Conservation (phyloP, 2,329 filamentous ascomycete genomes). For the Verticillium isaacii region DNA sequence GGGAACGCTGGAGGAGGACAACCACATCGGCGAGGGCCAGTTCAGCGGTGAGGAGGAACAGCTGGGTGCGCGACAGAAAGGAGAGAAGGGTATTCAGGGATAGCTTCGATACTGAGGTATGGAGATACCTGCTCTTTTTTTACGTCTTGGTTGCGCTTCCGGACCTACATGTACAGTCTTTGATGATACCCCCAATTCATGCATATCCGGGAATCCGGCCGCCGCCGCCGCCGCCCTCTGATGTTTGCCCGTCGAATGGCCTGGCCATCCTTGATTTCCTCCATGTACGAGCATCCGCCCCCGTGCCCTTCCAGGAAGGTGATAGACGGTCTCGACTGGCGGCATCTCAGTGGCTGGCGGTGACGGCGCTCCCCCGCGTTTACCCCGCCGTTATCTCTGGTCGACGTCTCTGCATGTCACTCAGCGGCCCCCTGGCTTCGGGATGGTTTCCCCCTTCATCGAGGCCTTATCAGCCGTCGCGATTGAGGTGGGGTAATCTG, state of each 20-base stretch:
- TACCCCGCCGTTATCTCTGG: slow-evolving; percentile 4
- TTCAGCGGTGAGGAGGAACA: not conserved
- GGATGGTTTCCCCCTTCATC: not conserved
- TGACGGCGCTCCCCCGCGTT: not conserved
- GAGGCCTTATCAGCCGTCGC: slow-evolving; percentile 1
- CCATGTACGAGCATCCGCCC: not conserved
- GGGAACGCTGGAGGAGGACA: not conserved
- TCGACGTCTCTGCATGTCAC: not conserved
- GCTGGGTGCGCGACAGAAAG: not conserved
- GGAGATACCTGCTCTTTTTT: not conserved
- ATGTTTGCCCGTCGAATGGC: not conserved
- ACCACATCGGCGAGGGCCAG: not conserved
- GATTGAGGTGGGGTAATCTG: not conserved
- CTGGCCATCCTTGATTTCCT: not conserved
- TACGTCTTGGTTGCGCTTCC: not conserved
- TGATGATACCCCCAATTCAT: not conserved
- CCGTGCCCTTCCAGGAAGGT: not conserved
- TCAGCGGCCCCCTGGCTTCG: not conserved
- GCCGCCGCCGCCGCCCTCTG: not conserved
- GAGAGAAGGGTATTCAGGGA: not conserved
- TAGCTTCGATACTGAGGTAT: not conserved
- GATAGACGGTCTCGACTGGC: not conserved
- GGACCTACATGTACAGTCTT: not conserved
- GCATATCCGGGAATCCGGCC: not conserved
- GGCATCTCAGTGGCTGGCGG: not conserved